Percentiles rank a stretch among this genome's conserved stretches.
These are phyloP conservation scores for Vaucheria bursata DNA, from an alignment of 352 stramenopile species.

Conservation along the genomic window DNA sequence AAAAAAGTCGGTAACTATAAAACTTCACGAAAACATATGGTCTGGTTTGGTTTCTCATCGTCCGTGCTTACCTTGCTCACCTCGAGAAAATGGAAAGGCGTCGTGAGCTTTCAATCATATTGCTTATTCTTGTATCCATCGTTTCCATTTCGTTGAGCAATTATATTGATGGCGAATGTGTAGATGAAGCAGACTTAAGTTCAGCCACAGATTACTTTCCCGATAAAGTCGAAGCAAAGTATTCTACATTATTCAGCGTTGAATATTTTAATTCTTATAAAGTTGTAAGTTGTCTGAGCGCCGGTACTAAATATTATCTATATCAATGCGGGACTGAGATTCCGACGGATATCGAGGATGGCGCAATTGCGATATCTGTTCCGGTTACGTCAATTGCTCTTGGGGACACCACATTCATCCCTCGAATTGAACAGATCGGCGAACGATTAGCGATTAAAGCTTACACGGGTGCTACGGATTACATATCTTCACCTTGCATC, in stretches of 20 bases:
- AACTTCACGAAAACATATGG: too few species aligned
- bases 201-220: constrained; percentile 48
- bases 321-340: constrained; percentile 48
- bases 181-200: constrained; percentile 36
- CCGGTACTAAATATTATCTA: constrained; percentile 20
- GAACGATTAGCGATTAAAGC: constrained; percentile 39
- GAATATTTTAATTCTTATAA: constrained; percentile 49
- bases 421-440: constrained; percentile 45
- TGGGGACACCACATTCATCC: constrained; percentile 25
- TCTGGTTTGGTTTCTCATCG: too few species aligned
- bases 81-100: too few species aligned
- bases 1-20: too few species aligned
- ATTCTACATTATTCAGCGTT: constrained; percentile 26
- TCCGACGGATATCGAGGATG: constrained; percentile 25
- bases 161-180: constrained; percentile 16
- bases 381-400: constrained; percentile 30
- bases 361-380: constrained; percentile 16
- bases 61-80: too few species aligned
- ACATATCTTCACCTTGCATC: constrained; percentile 33
- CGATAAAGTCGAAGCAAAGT: constrained; percentile 38
- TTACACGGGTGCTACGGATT: constrained; percentile 2
- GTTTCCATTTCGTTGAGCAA: too few species aligned
- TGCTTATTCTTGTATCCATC: too few species aligned
- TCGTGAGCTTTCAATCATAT: too few species aligned
- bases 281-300: constrained; percentile 5